Base-by-base conservation (phyloP, 1,284 basidiomycete species). In the Trametes versicolor region DNA sequence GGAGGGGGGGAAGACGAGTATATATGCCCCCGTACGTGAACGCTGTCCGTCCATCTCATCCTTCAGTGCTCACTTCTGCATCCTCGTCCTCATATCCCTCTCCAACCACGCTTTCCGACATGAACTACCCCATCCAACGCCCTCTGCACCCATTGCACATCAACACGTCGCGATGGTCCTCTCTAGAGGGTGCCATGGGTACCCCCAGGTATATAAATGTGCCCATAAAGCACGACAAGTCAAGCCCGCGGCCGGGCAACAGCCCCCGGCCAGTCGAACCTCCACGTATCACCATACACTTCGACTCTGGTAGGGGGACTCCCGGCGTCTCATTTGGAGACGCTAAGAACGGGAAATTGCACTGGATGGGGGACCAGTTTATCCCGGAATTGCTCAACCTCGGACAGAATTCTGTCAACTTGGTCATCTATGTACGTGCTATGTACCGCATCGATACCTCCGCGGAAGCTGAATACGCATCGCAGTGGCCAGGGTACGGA, bases 401-500 rank as follows among this genome's bases (percentile, higher is more conserved):
- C 1, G 9, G 23, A 9, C 50, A 52, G 10, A 1, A 10, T 12
- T 27, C 29, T 0, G 7, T 56, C 2, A 56, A 58, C 1, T 36
- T 65, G 19, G 23, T 29, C 7, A 55, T 65, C 12, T 21, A 29
- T 3, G 64, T 65, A 29, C 15, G 64, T 29, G 25, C 36, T 39
- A 9, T 37, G n/a, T n/a, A 13, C n/a, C 10, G 19, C n/a, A 13
- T 17, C 17, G 9, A 52, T 19, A 15, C 5, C n/a, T 5, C 23
- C 32, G 10, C n/a, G 47, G 21, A 17, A n/a, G 6, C 36, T 45
- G 39, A 37, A 0, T 17, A 8, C 9, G 10, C 9, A 15, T 36
- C n/a, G 3, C 21, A 66, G 65, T 66, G 65, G 65, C 65, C 65
- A 3, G 65, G 65, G 0, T 66, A 66, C 27, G 27, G 17, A 0